Base-by-base conservation (phyloP, 169 alveolate genomes). In the Eimeria brunetti region DNA sequence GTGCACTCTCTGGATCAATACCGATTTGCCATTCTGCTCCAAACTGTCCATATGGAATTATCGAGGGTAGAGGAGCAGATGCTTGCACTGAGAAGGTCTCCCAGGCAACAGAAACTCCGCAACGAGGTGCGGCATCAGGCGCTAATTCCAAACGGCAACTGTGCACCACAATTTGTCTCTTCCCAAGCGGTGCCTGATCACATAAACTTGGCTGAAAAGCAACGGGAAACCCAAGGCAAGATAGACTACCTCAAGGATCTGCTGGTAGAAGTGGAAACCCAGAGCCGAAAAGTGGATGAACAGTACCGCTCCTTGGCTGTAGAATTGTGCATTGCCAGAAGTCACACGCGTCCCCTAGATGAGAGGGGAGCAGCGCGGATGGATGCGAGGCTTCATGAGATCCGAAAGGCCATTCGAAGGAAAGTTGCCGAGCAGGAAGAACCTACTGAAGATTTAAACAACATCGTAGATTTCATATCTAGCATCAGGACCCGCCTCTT, bases 221-320 rank as follows among this genome's bases (percentile, higher is more conserved):
- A n/a, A n/a, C 88, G 60, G 16, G 64, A 78, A 78, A 49, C 44
- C 5, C 88, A 78, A 49, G 8, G 64, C 41, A 41, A 16, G 44
- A 20, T 78, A 44, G 38, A 78, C 41, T 78, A 44, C 62, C 88
- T 78, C 18, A 24, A 24, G 41, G 44, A 11, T 36, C 64, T 78
- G 62, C 67, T 78, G 88, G 41, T 46, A 9, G 88, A 78, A 24
- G 20, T 44, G 88, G 62, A 78, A 3, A 20, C 88, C 64, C 88
- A n/a, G 44, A 44, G 41, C 20, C 67, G 27, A 78, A 49, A 24
- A 46, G 41, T 78, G 20, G 88, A 78, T 27, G 62, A 41, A 36
- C 88, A 78, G 88, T 78, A 78, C 62, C 67, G 24, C 27, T 62
- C 88, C 20, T 78, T 78, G 41, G 62, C 88, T 22, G 88, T 27